Base-by-base conservation (phyloP, 257 asterid species). In the Primulina tabacum region DNA sequence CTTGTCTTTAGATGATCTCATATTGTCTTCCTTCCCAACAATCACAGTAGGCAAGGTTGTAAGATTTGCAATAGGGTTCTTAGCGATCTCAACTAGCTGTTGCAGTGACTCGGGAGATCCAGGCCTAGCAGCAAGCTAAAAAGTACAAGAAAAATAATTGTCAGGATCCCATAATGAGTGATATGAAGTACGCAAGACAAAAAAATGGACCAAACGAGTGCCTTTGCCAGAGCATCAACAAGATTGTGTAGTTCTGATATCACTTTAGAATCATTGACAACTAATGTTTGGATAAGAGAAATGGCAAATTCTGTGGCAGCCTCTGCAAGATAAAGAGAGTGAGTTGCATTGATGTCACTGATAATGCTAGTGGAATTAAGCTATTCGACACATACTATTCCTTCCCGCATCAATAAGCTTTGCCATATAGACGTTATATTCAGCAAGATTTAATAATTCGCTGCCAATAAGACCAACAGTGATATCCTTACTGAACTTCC, bases 41-140 rank as follows among this genome's bases (percentile, higher is more conserved):
- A 85, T 60, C 65, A 72, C 80, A 72, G 88, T 83, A 78, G 89
- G 74, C 74, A 87, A 64, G 60, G 80, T 64, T 67, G 84, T 72
- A 62, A 85, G 73, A 79, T 43, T 84, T 60, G 86, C 71, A 60
- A 80, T 73, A 57, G 96, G 96, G 75, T 91, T 91, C 81, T 92
- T 94, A 35, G 95, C 99, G 73, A 91, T 86, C 84, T 94, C 99
- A 82, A 94, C 86, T 75, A 94, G 88, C 78, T 83, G 92, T 67
- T 86, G 96, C 77, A 94, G 79, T 69, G 96, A 86, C 77, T 94
- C 97, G 0, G 97, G 99, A 79, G 97, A 89, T 62, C 96, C 99
- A 75, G 99, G 97, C 80, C 97, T 88, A 73, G 95, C 87, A 20
- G 99, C 99, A 74, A 94, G 82, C 99, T 94, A 89, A 62, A 79